phyloP scores from a whole-genome alignment of 1,139 yeast genomes.

The Zygoascus hellenicus region DNA sequence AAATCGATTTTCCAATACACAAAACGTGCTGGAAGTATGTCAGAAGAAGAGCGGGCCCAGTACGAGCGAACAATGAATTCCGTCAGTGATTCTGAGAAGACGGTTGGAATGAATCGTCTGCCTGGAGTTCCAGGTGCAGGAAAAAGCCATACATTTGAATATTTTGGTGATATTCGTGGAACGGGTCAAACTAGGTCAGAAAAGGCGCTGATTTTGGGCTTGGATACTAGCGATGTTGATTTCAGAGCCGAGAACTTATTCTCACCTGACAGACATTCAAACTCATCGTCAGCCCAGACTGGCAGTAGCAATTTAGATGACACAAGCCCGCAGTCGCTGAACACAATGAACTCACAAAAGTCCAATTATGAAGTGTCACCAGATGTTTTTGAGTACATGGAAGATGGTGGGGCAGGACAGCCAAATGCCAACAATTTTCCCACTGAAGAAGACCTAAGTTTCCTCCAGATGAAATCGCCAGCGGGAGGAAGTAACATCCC shows the following conservation, averaged over 20 bases:
- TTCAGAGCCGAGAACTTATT: constrained; percentile 12
- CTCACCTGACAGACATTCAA: constrained; percentile 9
- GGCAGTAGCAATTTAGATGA: constrained; percentile 8
- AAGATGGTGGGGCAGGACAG: neutral
- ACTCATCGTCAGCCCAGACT: neutral
- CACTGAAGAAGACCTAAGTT: neutral
- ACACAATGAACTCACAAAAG: constrained; percentile 7
- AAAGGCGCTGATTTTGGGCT: constrained; percentile 17
- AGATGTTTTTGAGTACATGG: neutral
- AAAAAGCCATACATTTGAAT: neutral
- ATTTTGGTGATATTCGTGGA: neutral
- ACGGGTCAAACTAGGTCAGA: neutral
- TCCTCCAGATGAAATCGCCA: constrained; percentile 3
- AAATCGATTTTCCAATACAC: constrained; percentile 1
- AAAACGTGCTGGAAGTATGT: neutral
- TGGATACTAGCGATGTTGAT: constrained; percentile 20
- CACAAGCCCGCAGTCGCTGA: constrained; percentile 17
- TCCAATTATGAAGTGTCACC: constrained; percentile 8
- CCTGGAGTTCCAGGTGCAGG: neutral
- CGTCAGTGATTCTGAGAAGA: neutral
- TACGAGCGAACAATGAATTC: neutral
- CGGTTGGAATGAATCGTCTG: neutral
- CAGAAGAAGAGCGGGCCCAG: neutral
- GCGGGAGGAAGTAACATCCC: neutral
- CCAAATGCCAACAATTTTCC: neutral